Evolutionary conservation across 1,139 yeast species (phyloP).

Genomic region (Scheffersomyces insectosa): DNA sequence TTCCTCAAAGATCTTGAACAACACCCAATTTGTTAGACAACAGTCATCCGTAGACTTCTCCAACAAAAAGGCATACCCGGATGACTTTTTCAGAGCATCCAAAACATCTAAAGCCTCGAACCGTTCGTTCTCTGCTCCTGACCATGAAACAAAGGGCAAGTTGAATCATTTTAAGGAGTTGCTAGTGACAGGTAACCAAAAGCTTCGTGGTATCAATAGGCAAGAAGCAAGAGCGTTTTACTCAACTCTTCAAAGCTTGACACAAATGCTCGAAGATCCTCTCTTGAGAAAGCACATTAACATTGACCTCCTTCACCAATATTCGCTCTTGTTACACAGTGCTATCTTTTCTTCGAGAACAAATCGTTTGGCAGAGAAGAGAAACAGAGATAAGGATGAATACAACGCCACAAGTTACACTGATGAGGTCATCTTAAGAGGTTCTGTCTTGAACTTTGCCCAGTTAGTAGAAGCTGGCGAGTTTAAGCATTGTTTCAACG

Average conservation of each 20-base stretch:
- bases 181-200: constrained; percentile 22
- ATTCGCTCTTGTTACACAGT: not conserved
- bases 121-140: constrained; percentile 9
- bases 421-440: constrained; percentile 33
- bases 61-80: not conserved
- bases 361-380: constrained; percentile 29
- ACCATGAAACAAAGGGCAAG: constrained; percentile 22
- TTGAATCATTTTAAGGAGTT: constrained; percentile 31
- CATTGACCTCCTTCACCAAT: not conserved
- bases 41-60: constrained; percentile 1
- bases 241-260: constrained; percentile 20
- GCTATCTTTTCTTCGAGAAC: constrained; percentile 17
- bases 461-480: constrained; percentile 36
- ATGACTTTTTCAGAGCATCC: not conserved
- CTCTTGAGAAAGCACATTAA: constrained; percentile 24
- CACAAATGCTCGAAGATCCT: constrained; percentile 29
- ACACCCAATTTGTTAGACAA: not conserved
- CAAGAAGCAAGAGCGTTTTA: constrained; percentile 22
- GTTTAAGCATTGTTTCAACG: constrained; percentile 12
- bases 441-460: constrained; percentile 35
- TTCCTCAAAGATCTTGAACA: constrained; percentile 4
- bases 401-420: constrained; percentile 24
- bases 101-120: constrained; percentile 7
- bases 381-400: constrained; percentile 45
- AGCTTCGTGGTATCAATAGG: constrained; percentile 13